phyloP scores from a whole-genome alignment of 1,139 yeast genomes.

The Hansenula sp. region DNA sequence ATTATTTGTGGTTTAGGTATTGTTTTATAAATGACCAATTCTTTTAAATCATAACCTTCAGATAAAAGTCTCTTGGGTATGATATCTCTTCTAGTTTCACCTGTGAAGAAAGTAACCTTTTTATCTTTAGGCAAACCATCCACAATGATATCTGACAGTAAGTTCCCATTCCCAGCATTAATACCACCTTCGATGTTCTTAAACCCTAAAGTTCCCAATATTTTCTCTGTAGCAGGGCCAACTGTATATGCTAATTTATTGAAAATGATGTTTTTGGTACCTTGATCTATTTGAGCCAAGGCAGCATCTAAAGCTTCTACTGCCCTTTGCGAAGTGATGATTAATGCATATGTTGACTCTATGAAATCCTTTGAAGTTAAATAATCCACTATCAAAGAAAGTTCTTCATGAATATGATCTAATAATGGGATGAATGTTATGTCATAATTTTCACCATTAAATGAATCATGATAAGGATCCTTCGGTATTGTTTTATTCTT shows the following conservation, averaged over 20 bases:
- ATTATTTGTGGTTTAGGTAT: slow-evolving; percentile 44
- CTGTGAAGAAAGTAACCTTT: slow-evolving; percentile 72
- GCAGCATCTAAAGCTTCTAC: slow-evolving; percentile 69
- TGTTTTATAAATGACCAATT: slow-evolving; percentile 70
- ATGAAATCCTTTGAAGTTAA: slow-evolving; percentile 42
- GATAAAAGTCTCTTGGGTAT: slow-evolving; percentile 58
- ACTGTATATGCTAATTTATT: slow-evolving; percentile 72
- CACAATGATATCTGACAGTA: slow-evolving; percentile 62
- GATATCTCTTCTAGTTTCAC: slow-evolving; percentile 78
- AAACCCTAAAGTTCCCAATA: slow-evolving; percentile 64
- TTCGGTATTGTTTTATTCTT: slow-evolving; percentile 65
- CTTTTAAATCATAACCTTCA: slow-evolving; percentile 49
- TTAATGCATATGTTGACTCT: slow-evolving; percentile 42
- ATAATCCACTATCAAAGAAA: slow-evolving; percentile 37
- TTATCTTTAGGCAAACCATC: slow-evolving; percentile 29
- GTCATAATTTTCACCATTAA: slow-evolving; percentile 28
- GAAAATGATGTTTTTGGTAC: slow-evolving; percentile 27
- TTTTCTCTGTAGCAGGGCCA: slow-evolving; percentile 81
- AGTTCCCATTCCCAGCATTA: slow-evolving; percentile 77
- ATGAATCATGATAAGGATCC: slow-evolving; percentile 53
- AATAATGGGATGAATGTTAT: slow-evolving; percentile 67
- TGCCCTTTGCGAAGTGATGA: slow-evolving; percentile 91
- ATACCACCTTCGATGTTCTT: slow-evolving; percentile 65
- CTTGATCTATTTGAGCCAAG: slow-evolving; percentile 25
- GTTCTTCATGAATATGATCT: slow-evolving; percentile 54